Percentiles rank a stretch among this genome's conserved stretches.
Conservation (phyloP, 441 rosid species). For the Pelargonium fulgidum region DNA sequence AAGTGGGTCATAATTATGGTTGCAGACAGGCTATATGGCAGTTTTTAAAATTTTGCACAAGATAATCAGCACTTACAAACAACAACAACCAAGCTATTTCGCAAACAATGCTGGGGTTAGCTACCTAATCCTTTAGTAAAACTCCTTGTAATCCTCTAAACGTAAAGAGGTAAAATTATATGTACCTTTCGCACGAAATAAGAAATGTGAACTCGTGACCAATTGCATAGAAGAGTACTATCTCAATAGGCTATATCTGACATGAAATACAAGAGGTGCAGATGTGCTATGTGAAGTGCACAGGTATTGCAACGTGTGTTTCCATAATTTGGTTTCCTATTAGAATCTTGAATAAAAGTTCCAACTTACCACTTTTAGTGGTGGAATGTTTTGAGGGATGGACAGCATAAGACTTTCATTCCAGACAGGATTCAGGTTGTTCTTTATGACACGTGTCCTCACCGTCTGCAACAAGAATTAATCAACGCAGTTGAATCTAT, state of each 20-base stretch:
- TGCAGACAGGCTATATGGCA: no score
- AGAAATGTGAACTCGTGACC: no score
- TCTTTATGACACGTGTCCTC: conserved; percentile 86
- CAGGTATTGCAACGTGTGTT: not conserved
- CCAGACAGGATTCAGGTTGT: conserved; percentile 95
- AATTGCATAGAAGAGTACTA: no score
- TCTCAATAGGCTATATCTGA: not conserved
- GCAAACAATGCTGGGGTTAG: no score
- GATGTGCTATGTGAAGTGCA: not conserved
- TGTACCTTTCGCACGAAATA: no score
- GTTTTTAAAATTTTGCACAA: no score
- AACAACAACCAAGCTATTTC: no score
- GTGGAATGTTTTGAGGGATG: conserved; percentile 82
- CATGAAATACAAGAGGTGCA: not conserved
- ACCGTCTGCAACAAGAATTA: conserved; percentile 52
- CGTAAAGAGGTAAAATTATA: no score
- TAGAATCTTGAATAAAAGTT: not conserved
- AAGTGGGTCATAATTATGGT: no score
- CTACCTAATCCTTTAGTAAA: no score
- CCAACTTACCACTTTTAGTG: conserved; percentile 71
- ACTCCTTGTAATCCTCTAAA: no score
- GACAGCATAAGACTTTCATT: conserved; percentile 90
- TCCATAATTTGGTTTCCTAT: not conserved
- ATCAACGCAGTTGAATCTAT: not conserved
- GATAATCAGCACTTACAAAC: no score